Evolutionary conservation across 257 asterid species (phyloP).

Genomic region (Gynochthodes officinalis): DNA sequence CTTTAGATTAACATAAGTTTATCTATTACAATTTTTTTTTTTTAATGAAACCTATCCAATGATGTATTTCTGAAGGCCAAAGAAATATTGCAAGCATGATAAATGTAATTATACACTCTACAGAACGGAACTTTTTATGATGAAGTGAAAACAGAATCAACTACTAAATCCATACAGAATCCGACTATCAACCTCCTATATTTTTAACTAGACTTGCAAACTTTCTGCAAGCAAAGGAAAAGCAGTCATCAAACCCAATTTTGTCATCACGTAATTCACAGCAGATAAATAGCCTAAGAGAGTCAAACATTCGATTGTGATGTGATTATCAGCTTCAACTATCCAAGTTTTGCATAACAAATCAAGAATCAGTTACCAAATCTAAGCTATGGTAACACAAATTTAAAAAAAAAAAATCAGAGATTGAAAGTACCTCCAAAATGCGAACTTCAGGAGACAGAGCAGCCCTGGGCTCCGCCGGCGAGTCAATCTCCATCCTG

Average conservation of each 20-base stretch:
- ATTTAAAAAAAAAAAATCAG: neutral
- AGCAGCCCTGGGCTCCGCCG: constrained; percentile 34
- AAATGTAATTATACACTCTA: neutral
- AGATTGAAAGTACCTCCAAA: constrained; percentile 40
- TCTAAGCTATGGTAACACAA: neutral
- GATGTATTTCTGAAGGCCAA: neutral
- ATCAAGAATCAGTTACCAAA: neutral
- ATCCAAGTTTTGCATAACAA: neutral
- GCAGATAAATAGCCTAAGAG: neutral
- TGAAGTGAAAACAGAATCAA: neutral
- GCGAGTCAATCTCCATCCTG: constrained; percentile 61
- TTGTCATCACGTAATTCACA: neutral
- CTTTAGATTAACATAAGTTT: too few relatives aligned
- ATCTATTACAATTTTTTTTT: too few relatives aligned
- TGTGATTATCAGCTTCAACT: neutral
- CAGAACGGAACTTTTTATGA: neutral
- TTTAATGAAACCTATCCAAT: neutral
- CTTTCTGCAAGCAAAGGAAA: neutral
- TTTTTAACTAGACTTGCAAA: neutral
- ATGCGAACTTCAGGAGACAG: constrained; percentile 43
- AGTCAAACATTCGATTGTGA: neutral
- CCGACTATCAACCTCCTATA: neutral
- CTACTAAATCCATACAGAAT: neutral
- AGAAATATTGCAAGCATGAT: neutral
- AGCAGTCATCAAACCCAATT: neutral